phyloP scores from a whole-genome alignment of 768 basidiomycete species.

The Calocera cornea region DNA sequence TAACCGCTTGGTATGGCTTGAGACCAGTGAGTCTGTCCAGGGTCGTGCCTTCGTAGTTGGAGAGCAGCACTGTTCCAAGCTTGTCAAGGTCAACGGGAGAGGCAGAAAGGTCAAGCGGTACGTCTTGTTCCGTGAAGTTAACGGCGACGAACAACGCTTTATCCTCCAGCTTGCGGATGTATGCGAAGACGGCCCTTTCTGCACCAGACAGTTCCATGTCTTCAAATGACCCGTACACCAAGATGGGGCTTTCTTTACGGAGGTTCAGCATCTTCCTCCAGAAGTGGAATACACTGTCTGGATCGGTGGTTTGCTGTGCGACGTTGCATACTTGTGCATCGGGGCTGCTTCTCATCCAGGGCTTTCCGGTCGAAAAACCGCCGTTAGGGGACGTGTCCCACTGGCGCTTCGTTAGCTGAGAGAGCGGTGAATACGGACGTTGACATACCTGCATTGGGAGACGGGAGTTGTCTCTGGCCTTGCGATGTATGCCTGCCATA shows the following conservation, averaged over 20 bases:
- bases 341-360: slow-evolving; percentile 66
- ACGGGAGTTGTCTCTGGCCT: no score
- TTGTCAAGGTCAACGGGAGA: background rate
- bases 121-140: background rate
- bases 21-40: no score
- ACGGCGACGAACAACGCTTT: background rate
- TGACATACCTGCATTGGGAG: no score
- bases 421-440: slow-evolving; percentile 38
- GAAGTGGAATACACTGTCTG: slow-evolving; percentile 42
- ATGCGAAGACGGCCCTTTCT: slow-evolving; percentile 39
- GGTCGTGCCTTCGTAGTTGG: no score
- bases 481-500: no score
- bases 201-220: slow-evolving; percentile 33
- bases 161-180: slow-evolving; percentile 14
- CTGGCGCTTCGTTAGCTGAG: no score
- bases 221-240: slow-evolving; percentile 52
- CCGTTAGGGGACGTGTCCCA: slow-evolving; percentile 44
- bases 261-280: slow-evolving; percentile 43
- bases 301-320: slow-evolving; percentile 33
- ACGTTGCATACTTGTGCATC: slow-evolving; percentile 50
- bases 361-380: slow-evolving; percentile 50
- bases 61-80: background rate
- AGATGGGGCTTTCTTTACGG: slow-evolving; percentile 40
- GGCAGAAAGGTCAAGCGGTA: background rate
- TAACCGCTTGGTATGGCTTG: no score